A percentile compares a stretch with the other conserved stretches of the same genome.
phyloP scores from a whole-genome alignment of 2,329 filamentous ascomycete genomes.

The Dactylonectria macrodidyma region DNA sequence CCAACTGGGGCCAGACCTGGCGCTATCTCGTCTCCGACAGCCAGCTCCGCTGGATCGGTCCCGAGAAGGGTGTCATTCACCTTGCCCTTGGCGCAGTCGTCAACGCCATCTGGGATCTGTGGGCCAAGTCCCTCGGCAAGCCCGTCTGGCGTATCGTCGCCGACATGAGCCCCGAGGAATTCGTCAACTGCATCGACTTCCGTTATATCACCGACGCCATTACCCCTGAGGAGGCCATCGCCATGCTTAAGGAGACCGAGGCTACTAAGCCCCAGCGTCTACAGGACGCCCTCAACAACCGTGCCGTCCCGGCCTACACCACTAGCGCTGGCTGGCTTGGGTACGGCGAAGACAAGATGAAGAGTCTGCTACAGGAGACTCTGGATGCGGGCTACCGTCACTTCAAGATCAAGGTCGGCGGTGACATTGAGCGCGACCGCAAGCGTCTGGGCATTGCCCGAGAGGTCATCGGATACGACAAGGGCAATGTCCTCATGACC shows the following conservation, averaged over 20 bases:
- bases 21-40: constrained; percentile 91
- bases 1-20: constrained; percentile 91
- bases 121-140: constrained; percentile 88
- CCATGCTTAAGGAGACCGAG: constrained; percentile 77
- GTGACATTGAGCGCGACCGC: constrained; percentile 79
- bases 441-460: constrained; percentile 80
- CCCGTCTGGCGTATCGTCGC: constrained; percentile 92
- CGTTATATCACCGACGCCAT: constrained; percentile 95
- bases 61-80: constrained; percentile 95
- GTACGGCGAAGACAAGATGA: constrained; percentile 91
- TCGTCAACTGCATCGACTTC: constrained; percentile 92
- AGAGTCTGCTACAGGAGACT: constrained; percentile 79
- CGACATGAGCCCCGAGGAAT: constrained; percentile 90
- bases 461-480: constrained; percentile 85
- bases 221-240: constrained; percentile 86
- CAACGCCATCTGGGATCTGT: constrained; percentile 96
- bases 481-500: constrained; percentile 89
- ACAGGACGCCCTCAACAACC: constrained; percentile 78
- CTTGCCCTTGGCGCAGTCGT: constrained; percentile 90
- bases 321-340: constrained; percentile 94
- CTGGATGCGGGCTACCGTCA: constrained; percentile 83
- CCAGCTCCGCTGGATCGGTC: constrained; percentile 93
- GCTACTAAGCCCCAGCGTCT: constrained; percentile 79
- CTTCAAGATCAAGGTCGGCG: constrained; percentile 94
- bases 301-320: constrained; percentile 91